Percentiles rank a stretch among this genome's conserved stretches.
Evolutionary conservation across 768 basidiomycete genomes (phyloP).

Genomic region (Tylopilus plumbeoviolaceoides): DNA sequence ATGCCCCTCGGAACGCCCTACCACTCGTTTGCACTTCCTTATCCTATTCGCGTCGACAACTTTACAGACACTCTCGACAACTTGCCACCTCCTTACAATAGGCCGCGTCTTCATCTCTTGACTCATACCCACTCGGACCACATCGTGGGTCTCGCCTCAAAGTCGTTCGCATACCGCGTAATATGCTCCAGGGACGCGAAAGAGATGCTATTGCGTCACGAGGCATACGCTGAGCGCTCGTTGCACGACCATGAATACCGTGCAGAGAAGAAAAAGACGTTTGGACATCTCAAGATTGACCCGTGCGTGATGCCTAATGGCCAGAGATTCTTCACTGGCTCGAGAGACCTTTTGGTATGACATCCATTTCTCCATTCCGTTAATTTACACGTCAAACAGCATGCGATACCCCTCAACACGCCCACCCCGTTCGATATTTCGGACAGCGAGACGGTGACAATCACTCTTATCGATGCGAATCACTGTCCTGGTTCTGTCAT

Average conservation of each 20-base stretch:
- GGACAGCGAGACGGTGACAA: conserved; percentile 52
- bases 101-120: conserved; percentile 62
- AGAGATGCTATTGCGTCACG: conserved; percentile 77
- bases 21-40: conserved; percentile 72
- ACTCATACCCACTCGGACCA: conserved; percentile 92
- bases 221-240: conserved; percentile 63
- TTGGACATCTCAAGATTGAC: conserved; percentile 60
- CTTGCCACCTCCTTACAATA: conserved; percentile 30
- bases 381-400: conserved; percentile 34
- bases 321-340: conserved; percentile 42
- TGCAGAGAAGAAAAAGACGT: conserved; percentile 44
- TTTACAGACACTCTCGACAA: conserved; percentile 50
- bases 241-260: conserved; percentile 42
- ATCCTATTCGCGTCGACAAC: conserved; percentile 82
- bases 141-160: conserved; percentile 67
- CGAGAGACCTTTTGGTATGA: conserved; percentile 51
- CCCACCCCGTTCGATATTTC: conserved; percentile 62
- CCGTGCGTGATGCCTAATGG: conserved; percentile 47
- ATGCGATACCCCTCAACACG: conserved; percentile 53
- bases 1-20: conserved; percentile 81
- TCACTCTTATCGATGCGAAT: conserved; percentile 87
- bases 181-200: conserved; percentile 83
- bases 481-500: conserved; percentile 95
- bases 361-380: neutral
- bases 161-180: conserved; percentile 68